Conservation (phyloP, 768 basidiomycete genomes). For the Melanogaster broomeanus region DNA sequence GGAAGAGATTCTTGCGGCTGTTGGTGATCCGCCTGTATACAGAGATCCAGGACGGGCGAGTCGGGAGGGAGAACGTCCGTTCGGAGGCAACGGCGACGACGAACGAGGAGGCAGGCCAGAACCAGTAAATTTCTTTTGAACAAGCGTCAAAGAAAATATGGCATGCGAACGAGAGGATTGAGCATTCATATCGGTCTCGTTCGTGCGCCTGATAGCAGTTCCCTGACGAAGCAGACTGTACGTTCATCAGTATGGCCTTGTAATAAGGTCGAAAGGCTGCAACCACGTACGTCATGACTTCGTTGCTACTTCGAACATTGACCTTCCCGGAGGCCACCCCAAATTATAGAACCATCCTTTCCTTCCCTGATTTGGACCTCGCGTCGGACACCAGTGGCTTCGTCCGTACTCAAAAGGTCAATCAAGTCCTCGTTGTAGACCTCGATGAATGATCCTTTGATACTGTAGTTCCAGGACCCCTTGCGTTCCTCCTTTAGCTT, state of each 20-base stretch:
- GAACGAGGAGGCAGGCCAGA: conserved; percentile 70
- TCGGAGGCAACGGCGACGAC: conserved; percentile 73
- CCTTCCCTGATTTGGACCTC: conserved; percentile 97
- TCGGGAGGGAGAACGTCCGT: conserved; percentile 75
- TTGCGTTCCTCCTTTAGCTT: conserved; percentile 77
- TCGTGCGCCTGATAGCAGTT: conserved; percentile 87
- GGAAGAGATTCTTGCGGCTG: conserved; percentile 56
- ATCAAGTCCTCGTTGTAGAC: conserved; percentile 99
- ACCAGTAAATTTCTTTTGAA: conserved; percentile 85
- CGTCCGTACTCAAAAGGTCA: conserved; percentile 83
- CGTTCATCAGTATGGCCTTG: conserved; percentile 23
- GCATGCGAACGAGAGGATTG: conserved; percentile 98
- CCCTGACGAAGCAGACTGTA: conserved; percentile 86
- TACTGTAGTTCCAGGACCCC: conserved; percentile 70
- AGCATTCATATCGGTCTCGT: conserved; percentile 98
- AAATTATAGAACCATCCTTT: conserved; percentile 94
- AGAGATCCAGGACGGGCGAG: conserved; percentile 83
- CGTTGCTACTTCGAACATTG: conserved; percentile 74
- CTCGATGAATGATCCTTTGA: conserved; percentile 95
- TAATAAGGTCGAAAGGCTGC: conserved; percentile 3
- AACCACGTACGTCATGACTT: conserved; percentile 87
- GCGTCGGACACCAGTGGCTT: conserved; percentile 62
- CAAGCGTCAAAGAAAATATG: conserved; percentile 95
- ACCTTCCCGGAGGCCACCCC: conserved; percentile 95
- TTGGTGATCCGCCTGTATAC: conserved; percentile 46